Conservation (phyloP, 495 filamentous ascomycete species). For the Glutinoglossum americanum region DNA sequence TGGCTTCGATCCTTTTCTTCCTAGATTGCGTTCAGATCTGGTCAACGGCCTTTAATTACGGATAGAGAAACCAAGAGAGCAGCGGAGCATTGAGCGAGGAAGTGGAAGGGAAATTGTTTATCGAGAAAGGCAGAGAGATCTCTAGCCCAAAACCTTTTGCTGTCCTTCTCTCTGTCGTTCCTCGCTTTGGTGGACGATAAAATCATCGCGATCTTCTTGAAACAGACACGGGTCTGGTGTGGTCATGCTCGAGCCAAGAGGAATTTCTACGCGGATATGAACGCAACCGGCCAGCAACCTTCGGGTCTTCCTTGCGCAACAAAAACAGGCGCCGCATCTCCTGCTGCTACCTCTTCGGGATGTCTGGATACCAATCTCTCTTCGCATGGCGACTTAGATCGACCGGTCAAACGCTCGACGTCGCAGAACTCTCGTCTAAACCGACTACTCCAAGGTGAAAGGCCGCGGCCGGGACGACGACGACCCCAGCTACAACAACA, state of each 20-base stretch:
- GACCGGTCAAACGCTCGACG: not conserved
- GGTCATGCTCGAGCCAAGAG: constrained; percentile 2
- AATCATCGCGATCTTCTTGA: not conserved
- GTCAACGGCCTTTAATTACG: too few relatives aligned
- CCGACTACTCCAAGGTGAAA: not conserved
- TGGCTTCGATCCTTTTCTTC: too few relatives aligned
- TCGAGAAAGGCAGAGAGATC: not conserved
- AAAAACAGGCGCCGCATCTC: not conserved
- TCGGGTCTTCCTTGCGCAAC: not conserved
- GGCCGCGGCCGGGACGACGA: not conserved
- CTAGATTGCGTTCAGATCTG: too few relatives aligned
- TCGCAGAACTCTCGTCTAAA: not conserved
- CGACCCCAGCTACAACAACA: not conserved
- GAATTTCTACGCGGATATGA: not conserved
- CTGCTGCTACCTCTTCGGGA: not conserved
- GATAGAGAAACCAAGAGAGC: too few relatives aligned
- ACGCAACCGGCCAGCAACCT: not conserved
- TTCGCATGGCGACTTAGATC: not conserved
- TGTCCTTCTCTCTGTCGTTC: not conserved
- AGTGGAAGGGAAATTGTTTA: too few relatives aligned
- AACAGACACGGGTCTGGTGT: not conserved
- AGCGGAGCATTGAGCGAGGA: too few relatives aligned
- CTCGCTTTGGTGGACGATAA: not conserved
- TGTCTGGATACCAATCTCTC: not conserved
- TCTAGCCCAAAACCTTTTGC: too few relatives aligned